A percentile compares a stretch with the other conserved stretches of the same genome.
phyloP scores from a whole-genome alignment of 2,329 filamentous ascomycete genomes.

The Conoideocrella luteorostrata region DNA sequence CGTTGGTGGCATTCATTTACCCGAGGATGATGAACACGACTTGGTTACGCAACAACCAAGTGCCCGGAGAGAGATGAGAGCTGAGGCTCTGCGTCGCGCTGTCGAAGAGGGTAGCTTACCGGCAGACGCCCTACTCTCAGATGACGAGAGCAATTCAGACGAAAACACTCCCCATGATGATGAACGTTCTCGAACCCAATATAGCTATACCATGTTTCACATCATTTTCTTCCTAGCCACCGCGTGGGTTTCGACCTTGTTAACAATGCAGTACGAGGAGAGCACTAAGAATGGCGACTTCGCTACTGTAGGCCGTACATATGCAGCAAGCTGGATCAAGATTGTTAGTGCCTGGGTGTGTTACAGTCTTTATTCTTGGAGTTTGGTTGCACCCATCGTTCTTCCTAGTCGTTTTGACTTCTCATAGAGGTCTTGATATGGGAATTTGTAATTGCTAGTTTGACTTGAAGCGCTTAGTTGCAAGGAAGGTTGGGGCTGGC shows the following conservation, averaged over 20 bases:
- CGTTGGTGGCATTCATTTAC: slow-evolving; percentile 45
- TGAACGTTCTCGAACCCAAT: slow-evolving; percentile 83
- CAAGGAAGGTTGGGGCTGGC: too few relatives aligned
- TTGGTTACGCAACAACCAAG: slow-evolving; percentile 81
- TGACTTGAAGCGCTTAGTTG: slow-evolving; percentile 10
- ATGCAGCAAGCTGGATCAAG: slow-evolving; percentile 98
- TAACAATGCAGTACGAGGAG: slow-evolving; percentile 68
- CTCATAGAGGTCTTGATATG: slow-evolving; percentile 13
- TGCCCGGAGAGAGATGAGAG: slow-evolving; percentile 81
- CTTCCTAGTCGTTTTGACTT: slow-evolving; percentile 80
- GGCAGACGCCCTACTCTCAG: slow-evolving; percentile 77
- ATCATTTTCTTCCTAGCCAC: slow-evolving; percentile 96
- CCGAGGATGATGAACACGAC: slow-evolving; percentile 75
- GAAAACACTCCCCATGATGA: slow-evolving; percentile 69
- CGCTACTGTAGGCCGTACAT: slow-evolving; percentile 86
- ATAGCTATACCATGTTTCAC: slow-evolving; percentile 95
- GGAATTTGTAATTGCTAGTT: neutral
- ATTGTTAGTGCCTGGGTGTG: slow-evolving; percentile 97
- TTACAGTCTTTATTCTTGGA: slow-evolving; percentile 92
- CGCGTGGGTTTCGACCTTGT: slow-evolving; percentile 86
- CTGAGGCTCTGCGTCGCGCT: slow-evolving; percentile 81
- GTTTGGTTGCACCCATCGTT: slow-evolving; percentile 76
- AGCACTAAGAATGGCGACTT: slow-evolving; percentile 64
- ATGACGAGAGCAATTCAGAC: slow-evolving; percentile 59
- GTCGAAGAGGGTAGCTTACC: slow-evolving; percentile 90